A percentile compares a stretch with the other conserved stretches of the same genome.
Evolutionary conservation across 1,284 basidiomycete genomes (phyloP).

Genomic region (Pholiota adiposa): DNA sequence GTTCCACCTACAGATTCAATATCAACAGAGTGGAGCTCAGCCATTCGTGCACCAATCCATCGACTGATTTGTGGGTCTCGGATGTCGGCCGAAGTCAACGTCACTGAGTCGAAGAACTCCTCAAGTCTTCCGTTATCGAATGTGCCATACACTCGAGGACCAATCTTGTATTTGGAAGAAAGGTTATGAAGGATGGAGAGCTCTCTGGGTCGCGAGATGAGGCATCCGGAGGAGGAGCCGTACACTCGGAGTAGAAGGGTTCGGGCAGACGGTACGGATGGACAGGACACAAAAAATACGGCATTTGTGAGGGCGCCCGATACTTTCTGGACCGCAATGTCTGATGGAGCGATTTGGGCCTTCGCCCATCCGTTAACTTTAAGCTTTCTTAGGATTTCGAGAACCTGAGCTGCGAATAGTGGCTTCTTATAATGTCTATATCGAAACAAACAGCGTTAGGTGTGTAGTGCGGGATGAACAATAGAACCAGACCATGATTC

Average conservation of each 20-base stretch:
- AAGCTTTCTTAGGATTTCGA: constrained; percentile 58
- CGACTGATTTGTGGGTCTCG: constrained; percentile 75
- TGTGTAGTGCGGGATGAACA: constrained; percentile 20
- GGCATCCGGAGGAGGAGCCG: constrained; percentile 80
- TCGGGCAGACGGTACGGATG: constrained; percentile 50
- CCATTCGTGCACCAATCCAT: constrained; percentile 90
- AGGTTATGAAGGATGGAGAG: constrained; percentile 87
- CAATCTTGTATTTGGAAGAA: constrained; percentile 84
- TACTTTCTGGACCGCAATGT: constrained; percentile 76
- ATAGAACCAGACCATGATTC: constrained; percentile 31
- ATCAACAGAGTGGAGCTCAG: constrained; percentile 91
- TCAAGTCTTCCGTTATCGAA: constrained; percentile 93
- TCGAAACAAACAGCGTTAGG: constrained; percentile 23
- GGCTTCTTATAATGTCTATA: constrained; percentile 69
- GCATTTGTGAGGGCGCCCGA: constrained; percentile 93
- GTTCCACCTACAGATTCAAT: constrained; percentile 65
- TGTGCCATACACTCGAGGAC: constrained; percentile 91
- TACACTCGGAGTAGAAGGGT: constrained; percentile 90
- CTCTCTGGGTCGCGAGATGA: constrained; percentile 87
- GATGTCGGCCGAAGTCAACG: constrained; percentile 78
- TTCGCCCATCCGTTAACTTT: constrained; percentile 63
- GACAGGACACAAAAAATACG: constrained; percentile 88
- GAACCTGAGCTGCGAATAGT: constrained; percentile 61
- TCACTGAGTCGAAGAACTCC: constrained; percentile 89
- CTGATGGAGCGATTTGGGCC: constrained; percentile 47